These are phyloP conservation scores for Thelephora ganbajun DNA, from an alignment of 768 basidiomycete species.

Conservation along the genomic window DNA sequence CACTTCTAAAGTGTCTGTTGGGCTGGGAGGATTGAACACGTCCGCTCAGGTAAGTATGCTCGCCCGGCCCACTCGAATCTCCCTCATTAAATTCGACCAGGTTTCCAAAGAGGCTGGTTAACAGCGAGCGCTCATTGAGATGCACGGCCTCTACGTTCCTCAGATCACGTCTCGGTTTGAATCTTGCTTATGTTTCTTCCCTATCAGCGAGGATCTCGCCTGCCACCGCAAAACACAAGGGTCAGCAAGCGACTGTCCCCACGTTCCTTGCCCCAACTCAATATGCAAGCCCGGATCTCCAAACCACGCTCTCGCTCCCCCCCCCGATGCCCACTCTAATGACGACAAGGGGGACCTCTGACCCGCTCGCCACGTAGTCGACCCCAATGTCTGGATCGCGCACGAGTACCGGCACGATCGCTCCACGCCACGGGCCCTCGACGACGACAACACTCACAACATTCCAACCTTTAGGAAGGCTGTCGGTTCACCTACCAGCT, in stretches of 20 bases:
- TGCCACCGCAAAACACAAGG: constrained; percentile 79
- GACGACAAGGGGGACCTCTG: constrained; percentile 53
- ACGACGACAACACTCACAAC: constrained; percentile 18
- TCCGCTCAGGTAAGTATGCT: too few relatives aligned
- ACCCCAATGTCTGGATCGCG: not conserved
- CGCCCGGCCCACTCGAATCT: too few relatives aligned
- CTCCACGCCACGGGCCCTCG: constrained; percentile 20
- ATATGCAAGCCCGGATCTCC: too few relatives aligned
- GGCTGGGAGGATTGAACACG: too few relatives aligned
- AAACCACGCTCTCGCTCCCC: constrained; percentile 13
- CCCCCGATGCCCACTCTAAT: constrained; percentile 26
- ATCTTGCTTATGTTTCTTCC: constrained; percentile 12
- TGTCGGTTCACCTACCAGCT: too few relatives aligned
- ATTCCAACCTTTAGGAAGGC: too few relatives aligned
- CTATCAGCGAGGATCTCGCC: too few relatives aligned
- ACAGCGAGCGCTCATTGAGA: constrained; percentile 79
- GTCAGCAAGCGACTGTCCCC: constrained; percentile 10
- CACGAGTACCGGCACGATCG: not conserved
- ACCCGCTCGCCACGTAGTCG: constrained; percentile 40
- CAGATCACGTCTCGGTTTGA: not conserved
- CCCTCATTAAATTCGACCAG: too few relatives aligned
- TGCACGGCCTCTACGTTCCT: constrained; percentile 74
- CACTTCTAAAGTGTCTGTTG: too few relatives aligned
- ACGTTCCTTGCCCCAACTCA: too few relatives aligned
- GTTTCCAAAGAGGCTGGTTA: constrained; percentile 85